Conservation (phyloP, 139 green algal genomes). For the Parachlorella kessleri region DNA sequence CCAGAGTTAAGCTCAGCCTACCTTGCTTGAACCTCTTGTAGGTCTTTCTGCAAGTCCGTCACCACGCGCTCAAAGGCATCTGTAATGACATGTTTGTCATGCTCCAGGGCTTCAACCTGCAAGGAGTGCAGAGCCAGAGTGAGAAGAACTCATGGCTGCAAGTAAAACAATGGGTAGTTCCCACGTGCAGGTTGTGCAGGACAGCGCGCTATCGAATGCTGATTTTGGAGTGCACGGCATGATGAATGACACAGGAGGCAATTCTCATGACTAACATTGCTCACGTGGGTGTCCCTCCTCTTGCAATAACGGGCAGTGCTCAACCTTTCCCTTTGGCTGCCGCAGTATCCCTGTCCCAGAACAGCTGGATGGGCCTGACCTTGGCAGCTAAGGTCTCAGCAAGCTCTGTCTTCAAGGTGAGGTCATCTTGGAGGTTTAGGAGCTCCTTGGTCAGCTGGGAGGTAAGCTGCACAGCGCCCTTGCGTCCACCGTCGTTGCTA, state of each 20-base stretch:
- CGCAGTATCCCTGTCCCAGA: too few species aligned
- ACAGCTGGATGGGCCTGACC: too few species aligned
- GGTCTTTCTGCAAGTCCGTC: conserved; percentile 7
- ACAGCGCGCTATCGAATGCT: too few species aligned
- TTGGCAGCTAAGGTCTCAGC: conserved; percentile 51
- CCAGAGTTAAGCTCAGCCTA: background rate
- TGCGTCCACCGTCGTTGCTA: background rate
- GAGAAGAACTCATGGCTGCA: too few species aligned
- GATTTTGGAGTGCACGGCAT: too few species aligned
- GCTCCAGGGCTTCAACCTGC: conserved; percentile 45
- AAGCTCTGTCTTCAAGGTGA: conserved; percentile 50
- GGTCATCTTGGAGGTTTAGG: conserved; percentile 48
- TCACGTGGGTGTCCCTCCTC: too few species aligned
- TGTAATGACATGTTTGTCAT: conserved; percentile 55
- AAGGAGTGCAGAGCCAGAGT: background rate
- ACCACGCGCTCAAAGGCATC: conserved; percentile 33
- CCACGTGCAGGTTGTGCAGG: too few species aligned
- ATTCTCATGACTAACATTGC: too few species aligned
- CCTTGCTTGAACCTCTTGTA: background rate
- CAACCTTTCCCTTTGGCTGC: too few species aligned
- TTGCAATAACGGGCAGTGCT: too few species aligned
- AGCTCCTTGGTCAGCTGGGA: conserved; percentile 48
- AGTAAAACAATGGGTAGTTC: too few species aligned
- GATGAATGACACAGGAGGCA: too few species aligned
- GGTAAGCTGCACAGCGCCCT: conserved; percentile 33